Conservation (phyloP, 345 rosid species). For the Limnanthes douglasii region DNA sequence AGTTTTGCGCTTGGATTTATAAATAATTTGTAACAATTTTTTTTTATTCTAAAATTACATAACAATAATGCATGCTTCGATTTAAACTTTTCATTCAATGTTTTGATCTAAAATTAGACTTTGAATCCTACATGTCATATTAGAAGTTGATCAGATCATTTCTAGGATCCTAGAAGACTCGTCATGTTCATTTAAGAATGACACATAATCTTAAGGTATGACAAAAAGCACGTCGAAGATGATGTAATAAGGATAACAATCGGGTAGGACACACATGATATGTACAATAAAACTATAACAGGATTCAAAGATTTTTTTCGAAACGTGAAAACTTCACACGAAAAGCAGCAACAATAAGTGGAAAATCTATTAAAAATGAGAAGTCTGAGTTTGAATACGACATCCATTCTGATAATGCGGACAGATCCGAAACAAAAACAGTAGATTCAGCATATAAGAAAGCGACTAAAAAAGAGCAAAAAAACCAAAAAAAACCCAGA, state of each 20-base stretch:
- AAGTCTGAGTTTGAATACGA: constrained; percentile 11
- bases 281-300: constrained; percentile 69
- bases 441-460: constrained; percentile 33
- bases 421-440: constrained; percentile 21
- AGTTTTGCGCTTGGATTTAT: too few relatives aligned
- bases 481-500: constrained; percentile 91
- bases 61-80: too few relatives aligned
- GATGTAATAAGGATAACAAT: constrained; percentile 60
- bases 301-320: constrained; percentile 67
- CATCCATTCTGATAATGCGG: constrained; percentile 24
- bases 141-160: too few relatives aligned
- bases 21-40: too few relatives aligned
- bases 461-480: constrained; percentile 86
- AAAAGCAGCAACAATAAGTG: constrained; percentile 11
- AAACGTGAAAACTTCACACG: too few relatives aligned
- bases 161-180: too few relatives aligned
- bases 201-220: too few relatives aligned
- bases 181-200: too few relatives aligned
- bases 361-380: constrained; percentile 6
- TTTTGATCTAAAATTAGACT: too few relatives aligned
- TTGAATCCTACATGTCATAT: too few relatives aligned
- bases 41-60: too few relatives aligned
- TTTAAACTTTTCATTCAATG: too few relatives aligned
- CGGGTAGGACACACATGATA: constrained; percentile 61
- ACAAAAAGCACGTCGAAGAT: constrained; percentile 62